Percentiles rank a stretch among this genome's conserved stretches.
Evolutionary conservation across 306 rosid genomes (phyloP).

Genomic region (Quercus engelmannii): DNA sequence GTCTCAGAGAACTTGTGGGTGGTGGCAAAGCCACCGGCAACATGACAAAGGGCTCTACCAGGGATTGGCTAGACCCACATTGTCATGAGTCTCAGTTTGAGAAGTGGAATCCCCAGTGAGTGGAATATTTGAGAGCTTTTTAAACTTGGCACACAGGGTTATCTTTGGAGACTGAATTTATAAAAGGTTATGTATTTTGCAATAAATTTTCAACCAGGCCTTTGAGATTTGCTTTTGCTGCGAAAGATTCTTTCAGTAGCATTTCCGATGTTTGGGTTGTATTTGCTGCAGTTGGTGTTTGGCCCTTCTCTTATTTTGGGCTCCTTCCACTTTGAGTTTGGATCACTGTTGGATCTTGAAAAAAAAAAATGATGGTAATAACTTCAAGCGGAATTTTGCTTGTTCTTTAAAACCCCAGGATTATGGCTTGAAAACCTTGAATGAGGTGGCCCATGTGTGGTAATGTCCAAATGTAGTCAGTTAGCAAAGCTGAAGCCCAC

Average conservation of each 20-base stretch:
- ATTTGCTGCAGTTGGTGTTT: constrained; percentile 2
- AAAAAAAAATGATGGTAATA: no score
- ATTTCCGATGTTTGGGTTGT: background rate
- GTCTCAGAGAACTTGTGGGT: constrained; percentile 88
- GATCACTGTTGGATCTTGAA: background rate
- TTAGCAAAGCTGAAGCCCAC: no score
- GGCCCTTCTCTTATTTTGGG: background rate
- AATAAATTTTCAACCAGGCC: constrained; percentile 9
- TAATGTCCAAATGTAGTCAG: no score
- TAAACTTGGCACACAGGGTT: background rate
- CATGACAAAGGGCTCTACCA: constrained; percentile 51
- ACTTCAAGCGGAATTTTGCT: no score
- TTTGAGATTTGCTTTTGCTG: no score
- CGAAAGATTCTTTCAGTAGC: no score
- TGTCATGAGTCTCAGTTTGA: constrained; percentile 86
- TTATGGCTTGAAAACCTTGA: no score
- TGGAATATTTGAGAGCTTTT: background rate
- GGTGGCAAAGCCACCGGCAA: constrained; percentile 41
- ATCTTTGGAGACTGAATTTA: constrained; percentile 14
- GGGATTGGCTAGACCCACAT: constrained; percentile 96
- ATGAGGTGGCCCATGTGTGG: no score
- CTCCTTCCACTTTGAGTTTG: background rate
- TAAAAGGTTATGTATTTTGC: constrained; percentile 29
- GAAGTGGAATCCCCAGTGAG: constrained; percentile 49
- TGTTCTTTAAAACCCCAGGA: no score